phyloP scores from a whole-genome alignment of 2,329 filamentous ascomycete species.

The Paecilomyces dactylethromorphus region DNA sequence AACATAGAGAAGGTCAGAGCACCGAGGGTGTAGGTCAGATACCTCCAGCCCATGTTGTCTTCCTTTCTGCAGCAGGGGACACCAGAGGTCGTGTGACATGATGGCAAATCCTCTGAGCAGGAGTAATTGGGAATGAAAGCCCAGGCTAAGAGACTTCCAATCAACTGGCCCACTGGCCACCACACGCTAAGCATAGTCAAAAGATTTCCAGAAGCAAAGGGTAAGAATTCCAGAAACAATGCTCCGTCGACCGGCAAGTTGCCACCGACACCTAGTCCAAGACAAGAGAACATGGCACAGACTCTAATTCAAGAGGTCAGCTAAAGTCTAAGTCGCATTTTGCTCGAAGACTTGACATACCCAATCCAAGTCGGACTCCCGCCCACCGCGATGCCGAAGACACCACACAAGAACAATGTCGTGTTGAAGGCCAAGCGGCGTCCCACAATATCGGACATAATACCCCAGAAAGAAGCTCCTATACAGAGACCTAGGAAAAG shows the following conservation, averaged over 20 bases:
- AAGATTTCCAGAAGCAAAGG: constrained; percentile 64
- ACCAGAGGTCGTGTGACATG: constrained; percentile 22
- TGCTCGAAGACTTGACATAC: constrained; percentile 14
- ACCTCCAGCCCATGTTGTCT: constrained; percentile 67
- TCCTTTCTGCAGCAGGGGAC: constrained; percentile 39
- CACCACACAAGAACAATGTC: constrained; percentile 66
- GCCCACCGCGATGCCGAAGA: constrained; percentile 67
- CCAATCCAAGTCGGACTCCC: constrained; percentile 61
- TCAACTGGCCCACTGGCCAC: constrained; percentile 79
- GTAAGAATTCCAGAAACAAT: constrained; percentile 77
- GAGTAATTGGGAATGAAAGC: constrained; percentile 65
- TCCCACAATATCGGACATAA: constrained; percentile 70
- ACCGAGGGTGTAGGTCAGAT: constrained; percentile 65
- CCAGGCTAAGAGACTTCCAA: constrained; percentile 62
- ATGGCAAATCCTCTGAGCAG: constrained; percentile 27
- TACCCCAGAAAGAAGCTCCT: constrained; percentile 74
- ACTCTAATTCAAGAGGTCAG: constrained; percentile 29
- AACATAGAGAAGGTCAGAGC: constrained; percentile 72
- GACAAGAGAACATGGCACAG: constrained; percentile 53
- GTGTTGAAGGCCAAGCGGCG: constrained; percentile 75
- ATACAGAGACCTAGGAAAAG: constrained; percentile 70
- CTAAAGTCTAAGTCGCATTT: constrained; percentile 10
- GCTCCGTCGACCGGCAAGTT: constrained; percentile 75
- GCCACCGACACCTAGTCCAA: constrained; percentile 66
- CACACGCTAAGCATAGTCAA: constrained; percentile 76